Percentiles rank a stretch among this genome's conserved stretches.
phyloP scores from a whole-genome alignment of 1,284 basidiomycete species.

The Leccinum pseudoinsigne region DNA sequence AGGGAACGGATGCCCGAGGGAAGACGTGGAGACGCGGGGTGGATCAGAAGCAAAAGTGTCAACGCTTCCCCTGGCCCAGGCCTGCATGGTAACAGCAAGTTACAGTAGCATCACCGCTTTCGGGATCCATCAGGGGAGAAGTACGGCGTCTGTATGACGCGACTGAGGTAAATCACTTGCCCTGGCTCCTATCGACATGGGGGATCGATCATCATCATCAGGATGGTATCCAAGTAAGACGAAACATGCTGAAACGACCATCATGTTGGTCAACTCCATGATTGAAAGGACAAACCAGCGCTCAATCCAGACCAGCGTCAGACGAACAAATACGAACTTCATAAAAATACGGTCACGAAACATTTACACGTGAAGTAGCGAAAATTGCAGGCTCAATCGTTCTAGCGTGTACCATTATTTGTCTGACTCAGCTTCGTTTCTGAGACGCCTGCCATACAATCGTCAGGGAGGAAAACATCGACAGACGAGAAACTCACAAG shows the following conservation, averaged over 20 bases:
- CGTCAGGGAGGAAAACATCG: neutral
- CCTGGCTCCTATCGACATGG: neutral
- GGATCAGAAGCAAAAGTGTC: neutral
- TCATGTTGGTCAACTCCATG: constrained; percentile 1
- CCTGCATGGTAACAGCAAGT: neutral
- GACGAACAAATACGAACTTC: constrained; percentile 18
- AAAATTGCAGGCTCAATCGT: constrained; percentile 1
- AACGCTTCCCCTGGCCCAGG: neutral
- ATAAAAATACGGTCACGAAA: constrained; percentile 30
- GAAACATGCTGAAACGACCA: neutral
- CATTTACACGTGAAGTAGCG: constrained; percentile 11
- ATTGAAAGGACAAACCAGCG: neutral
- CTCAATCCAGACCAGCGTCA: neutral
- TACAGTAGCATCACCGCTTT: neutral
- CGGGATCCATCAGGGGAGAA: neutral
- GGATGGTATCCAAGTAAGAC: neutral
- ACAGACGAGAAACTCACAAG: constrained; percentile 39
- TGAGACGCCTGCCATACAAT: constrained; percentile 21
- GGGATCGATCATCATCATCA: neutral
- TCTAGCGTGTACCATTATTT: neutral
- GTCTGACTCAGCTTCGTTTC: constrained; percentile 23
- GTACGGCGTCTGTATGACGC: constrained; percentile 7
- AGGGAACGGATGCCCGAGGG: neutral
- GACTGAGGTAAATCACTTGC: constrained; percentile 1
- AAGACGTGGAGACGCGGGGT: neutral